Percentiles rank a stretch among this genome's conserved stretches.
These are phyloP conservation scores for Podaxis carcinomalis DNA, from an alignment of 768 basidiomycete genomes.

Conservation along the genomic window DNA sequence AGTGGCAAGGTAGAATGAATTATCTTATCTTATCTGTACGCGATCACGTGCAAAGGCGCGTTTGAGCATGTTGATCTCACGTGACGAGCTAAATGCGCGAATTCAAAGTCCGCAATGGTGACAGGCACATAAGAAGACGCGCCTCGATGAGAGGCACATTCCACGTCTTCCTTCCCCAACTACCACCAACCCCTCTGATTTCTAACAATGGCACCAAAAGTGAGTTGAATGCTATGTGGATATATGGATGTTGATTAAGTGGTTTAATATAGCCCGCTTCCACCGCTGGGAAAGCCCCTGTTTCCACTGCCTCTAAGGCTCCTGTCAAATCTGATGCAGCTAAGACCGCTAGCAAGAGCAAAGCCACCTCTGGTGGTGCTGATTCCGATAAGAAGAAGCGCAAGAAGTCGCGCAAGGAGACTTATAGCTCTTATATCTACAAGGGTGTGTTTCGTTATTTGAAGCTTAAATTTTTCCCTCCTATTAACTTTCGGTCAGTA, in stretches of 20 bases:
- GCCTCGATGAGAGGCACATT: background rate
- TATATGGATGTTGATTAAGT: background rate
- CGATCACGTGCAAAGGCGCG: background rate
- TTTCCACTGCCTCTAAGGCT: conserved; percentile 68
- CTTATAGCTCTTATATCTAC: conserved; percentile 91
- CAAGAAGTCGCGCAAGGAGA: conserved; percentile 84
- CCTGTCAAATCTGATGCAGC: conserved; percentile 62
- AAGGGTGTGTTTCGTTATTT: conserved; percentile 50
- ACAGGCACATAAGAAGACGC: conserved; percentile 23
- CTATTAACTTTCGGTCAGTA: conserved; percentile 40
- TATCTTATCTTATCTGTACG: background rate
- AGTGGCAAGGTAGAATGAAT: background rate
- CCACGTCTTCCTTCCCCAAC: conserved; percentile 11
- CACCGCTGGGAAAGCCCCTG: conserved; percentile 80
- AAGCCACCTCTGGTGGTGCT: conserved; percentile 59
- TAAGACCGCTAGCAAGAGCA: conserved; percentile 82
- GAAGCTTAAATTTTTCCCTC: background rate
- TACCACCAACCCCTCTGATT: conserved; percentile 16
- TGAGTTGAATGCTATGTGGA: conserved; percentile 3
- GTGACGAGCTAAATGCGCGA: conserved; percentile 20
- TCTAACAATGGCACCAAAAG: conserved; percentile 30
- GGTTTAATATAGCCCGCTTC: conserved; percentile 58
- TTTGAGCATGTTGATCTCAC: conserved; percentile 4
- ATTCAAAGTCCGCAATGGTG: conserved; percentile 36
- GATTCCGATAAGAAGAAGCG: conserved; percentile 86